These are phyloP conservation scores for Podaxis sp. DNA, from an alignment of 768 basidiomycete genomes.

Conservation along the genomic window DNA sequence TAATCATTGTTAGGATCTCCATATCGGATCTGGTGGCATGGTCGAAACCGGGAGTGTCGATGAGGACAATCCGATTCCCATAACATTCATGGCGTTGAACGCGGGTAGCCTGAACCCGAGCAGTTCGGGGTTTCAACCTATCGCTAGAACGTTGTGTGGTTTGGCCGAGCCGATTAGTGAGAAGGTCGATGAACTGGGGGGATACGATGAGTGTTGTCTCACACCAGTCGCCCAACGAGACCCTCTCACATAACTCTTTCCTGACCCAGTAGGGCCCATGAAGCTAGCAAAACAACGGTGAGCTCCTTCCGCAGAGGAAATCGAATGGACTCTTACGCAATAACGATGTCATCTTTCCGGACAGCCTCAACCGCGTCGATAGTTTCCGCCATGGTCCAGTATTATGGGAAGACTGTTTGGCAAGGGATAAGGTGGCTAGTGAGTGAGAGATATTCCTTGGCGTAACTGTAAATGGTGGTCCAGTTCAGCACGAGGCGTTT, in stretches of 20 bases:
- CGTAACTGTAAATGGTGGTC: too few relatives aligned
- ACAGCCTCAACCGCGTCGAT: too few relatives aligned
- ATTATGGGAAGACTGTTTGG: too few relatives aligned
- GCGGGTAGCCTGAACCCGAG: constrained; percentile 27
- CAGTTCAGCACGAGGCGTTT: too few relatives aligned
- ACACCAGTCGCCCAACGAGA: not conserved
- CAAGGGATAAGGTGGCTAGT: too few relatives aligned
- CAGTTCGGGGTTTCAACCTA: constrained; percentile 35
- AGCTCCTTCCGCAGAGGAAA: not conserved
- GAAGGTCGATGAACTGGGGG: constrained; percentile 25
- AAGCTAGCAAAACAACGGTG: constrained; percentile 16
- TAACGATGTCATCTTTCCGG: too few relatives aligned
- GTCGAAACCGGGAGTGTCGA: constrained; percentile 24
- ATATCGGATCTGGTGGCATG: constrained; percentile 29
- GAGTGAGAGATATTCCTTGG: too few relatives aligned
- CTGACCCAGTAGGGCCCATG: constrained; percentile 25
- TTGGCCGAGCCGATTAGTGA: constrained; percentile 13
- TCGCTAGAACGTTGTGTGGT: constrained; percentile 10
- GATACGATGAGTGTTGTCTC: not conserved
- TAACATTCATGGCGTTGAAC: constrained; percentile 17
- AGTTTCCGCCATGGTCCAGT: too few relatives aligned
- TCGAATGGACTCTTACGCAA: not conserved
- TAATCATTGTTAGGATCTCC: constrained; percentile 36
- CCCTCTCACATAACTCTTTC: too few relatives aligned
- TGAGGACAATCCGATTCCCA: constrained; percentile 26